Percentiles rank a stretch among this genome's conserved stretches.
Evolutionary conservation across 129 eudicot species (phyloP).

Genomic region (Tanacetum coccineum): DNA sequence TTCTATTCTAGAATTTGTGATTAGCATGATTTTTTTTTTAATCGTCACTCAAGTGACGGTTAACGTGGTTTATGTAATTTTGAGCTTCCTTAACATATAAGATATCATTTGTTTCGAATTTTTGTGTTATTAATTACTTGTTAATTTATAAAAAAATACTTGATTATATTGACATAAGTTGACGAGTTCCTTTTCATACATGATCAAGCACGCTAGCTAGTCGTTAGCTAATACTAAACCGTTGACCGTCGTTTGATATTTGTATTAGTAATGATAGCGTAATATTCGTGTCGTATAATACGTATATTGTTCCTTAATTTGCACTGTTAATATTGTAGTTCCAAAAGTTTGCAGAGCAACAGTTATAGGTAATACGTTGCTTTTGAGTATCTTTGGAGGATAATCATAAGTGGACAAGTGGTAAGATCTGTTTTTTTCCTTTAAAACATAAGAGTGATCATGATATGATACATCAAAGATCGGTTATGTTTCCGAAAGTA

Average conservation of each 20-base stretch:
- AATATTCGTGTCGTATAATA: background rate
- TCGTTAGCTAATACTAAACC: no score
- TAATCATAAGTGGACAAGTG: no score
- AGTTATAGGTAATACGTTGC: background rate
- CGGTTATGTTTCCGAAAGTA: no score
- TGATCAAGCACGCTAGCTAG: background rate
- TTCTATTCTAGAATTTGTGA: background rate
- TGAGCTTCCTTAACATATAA: background rate
- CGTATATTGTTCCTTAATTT: background rate
- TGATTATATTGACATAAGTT: background rate
- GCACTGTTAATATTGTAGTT: background rate
- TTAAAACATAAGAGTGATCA: no score
- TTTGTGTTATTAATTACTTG: background rate
- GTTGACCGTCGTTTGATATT: no score
- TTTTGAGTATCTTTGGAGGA: background rate
- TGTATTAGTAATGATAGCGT: background rate
- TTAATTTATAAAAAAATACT: background rate
- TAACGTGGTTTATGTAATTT: background rate
- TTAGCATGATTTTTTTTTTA: background rate
- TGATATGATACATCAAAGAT: no score
- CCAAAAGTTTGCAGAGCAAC: background rate
- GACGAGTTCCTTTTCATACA: background rate
- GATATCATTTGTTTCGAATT: background rate
- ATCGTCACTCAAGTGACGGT: background rate
- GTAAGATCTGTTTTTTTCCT: no score